Percentiles rank a stretch among this genome's conserved stretches.
Conservation (phyloP, 345 rosid species). For the Euphorbia lathyris region DNA sequence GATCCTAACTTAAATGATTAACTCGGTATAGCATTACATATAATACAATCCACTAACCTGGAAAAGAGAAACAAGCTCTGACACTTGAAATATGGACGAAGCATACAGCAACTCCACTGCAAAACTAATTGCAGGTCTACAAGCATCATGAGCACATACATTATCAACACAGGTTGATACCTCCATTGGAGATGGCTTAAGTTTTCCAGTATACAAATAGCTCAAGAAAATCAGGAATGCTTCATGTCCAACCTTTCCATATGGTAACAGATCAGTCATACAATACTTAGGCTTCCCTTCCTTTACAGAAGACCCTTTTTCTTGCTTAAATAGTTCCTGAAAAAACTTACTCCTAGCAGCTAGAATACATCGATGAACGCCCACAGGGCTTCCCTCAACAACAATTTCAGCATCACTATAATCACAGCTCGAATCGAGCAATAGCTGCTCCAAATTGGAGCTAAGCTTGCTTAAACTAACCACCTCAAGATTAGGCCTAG, state of each 20-base stretch:
- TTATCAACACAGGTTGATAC: slow-evolving; percentile 79
- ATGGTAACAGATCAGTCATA: slow-evolving; percentile 55
- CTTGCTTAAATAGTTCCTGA: slow-evolving; percentile 54
- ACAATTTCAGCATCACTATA: slow-evolving; percentile 82
- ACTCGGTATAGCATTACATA: neutral
- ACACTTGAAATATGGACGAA: slow-evolving; percentile 61
- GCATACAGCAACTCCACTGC: slow-evolving; percentile 89
- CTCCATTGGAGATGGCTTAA: slow-evolving; percentile 66
- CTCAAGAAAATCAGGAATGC: slow-evolving; percentile 69
- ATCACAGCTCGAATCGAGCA: slow-evolving; percentile 43
- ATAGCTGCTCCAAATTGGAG: slow-evolving; percentile 68
- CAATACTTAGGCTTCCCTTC: slow-evolving; percentile 56
- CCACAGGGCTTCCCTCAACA: slow-evolving; percentile 52
- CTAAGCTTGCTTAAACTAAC: slow-evolving; percentile 73
- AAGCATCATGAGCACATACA: slow-evolving; percentile 72
- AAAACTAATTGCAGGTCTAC: slow-evolving; percentile 79
- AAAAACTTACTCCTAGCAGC: slow-evolving; percentile 87
- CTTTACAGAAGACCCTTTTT: slow-evolving; percentile 36
- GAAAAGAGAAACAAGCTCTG: slow-evolving; percentile 69
- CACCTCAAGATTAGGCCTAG: slow-evolving; percentile 50
- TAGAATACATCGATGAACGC: slow-evolving; percentile 79
- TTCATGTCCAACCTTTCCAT: slow-evolving; percentile 68
- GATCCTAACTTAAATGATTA: neutral
- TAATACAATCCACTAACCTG: slow-evolving; percentile 49
- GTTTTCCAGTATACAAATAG: slow-evolving; percentile 74